A percentile compares a stretch with the other conserved stretches of the same genome.
Evolutionary conservation across 371 early-diverging fungal species (phyloP).

Genomic region (Conidiobolus incongruus): DNA sequence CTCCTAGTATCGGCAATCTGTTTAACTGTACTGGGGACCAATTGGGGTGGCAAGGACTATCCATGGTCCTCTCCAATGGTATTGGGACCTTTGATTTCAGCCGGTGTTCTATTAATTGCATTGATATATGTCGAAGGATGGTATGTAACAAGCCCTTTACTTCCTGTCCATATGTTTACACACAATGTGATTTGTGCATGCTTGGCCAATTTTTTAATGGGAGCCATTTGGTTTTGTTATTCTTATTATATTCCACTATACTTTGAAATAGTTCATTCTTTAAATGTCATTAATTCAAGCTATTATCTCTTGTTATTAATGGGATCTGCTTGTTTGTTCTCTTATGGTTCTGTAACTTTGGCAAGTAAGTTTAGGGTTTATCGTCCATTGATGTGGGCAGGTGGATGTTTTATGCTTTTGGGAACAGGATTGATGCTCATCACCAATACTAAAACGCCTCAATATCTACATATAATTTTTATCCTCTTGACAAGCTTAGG

Average conservation of each 20-base stretch:
- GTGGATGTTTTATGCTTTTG: neutral
- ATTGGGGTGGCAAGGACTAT: conserved; percentile 41
- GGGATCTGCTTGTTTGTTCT: neutral
- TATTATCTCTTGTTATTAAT: neutral
- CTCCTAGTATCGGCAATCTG: neutral
- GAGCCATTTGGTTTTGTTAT: neutral
- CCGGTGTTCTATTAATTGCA: conserved; percentile 15
- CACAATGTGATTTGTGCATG: neutral
- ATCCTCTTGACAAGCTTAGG: conserved; percentile 20
- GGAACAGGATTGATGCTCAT: neutral
- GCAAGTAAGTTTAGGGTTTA: neutral
- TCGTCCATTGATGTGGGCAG: neutral
- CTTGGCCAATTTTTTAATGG: neutral
- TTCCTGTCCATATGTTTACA: conserved; percentile 17
- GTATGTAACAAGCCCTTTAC: conserved; percentile 25
- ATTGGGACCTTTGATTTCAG: conserved; percentile 23
- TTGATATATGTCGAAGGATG: conserved; percentile 33
- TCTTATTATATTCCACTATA: neutral
- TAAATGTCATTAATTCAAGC: neutral
- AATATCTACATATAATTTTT: neutral
- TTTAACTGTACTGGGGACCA: conserved; percentile 24
- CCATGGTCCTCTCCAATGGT: conserved; percentile 42
- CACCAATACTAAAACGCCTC: neutral
- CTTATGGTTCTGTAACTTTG: neutral
- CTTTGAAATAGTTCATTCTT: neutral